Conservation (phyloP, 257 asterid genomes). For the Primulina tabacum region DNA sequence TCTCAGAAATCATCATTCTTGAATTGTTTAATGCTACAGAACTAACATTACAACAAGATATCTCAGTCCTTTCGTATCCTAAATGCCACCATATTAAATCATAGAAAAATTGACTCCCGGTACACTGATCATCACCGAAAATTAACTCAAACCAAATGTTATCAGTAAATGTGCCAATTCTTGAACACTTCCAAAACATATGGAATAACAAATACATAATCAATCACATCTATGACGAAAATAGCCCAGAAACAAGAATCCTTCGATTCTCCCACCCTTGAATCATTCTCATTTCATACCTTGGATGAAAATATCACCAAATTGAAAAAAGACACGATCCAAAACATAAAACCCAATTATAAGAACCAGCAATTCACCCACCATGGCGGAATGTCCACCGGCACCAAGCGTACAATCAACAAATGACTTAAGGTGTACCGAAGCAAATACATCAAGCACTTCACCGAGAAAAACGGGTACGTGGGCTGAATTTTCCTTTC, state of each 20-base stretch:
- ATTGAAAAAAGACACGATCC: background rate
- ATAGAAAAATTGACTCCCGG: too few species aligned
- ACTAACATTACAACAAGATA: background rate
- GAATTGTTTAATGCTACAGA: background rate
- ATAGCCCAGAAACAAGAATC: background rate
- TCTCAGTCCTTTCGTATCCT: background rate
- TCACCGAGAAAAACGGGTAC: constrained; percentile 89
- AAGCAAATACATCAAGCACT: constrained; percentile 71
- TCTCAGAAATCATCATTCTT: background rate
- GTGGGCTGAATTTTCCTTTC: constrained; percentile 58
- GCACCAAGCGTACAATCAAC: constrained; percentile 97
- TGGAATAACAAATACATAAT: too few species aligned
- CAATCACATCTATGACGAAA: too few species aligned
- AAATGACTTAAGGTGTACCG: constrained; percentile 60
- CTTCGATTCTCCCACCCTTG: background rate
- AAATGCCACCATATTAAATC: background rate
- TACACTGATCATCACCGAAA: too few species aligned
- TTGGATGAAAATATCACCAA: background rate
- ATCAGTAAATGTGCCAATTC: too few species aligned
- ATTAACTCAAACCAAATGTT: too few species aligned
- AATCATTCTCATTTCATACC: background rate
- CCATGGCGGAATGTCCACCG: constrained; percentile 88
- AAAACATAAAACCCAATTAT: background rate
- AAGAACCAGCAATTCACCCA: constrained; percentile 25
- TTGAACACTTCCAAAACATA: too few species aligned